Base-by-base conservation (phyloP, 2,329 filamentous ascomycete genomes). In the Cordyceps tenuipes region DNA sequence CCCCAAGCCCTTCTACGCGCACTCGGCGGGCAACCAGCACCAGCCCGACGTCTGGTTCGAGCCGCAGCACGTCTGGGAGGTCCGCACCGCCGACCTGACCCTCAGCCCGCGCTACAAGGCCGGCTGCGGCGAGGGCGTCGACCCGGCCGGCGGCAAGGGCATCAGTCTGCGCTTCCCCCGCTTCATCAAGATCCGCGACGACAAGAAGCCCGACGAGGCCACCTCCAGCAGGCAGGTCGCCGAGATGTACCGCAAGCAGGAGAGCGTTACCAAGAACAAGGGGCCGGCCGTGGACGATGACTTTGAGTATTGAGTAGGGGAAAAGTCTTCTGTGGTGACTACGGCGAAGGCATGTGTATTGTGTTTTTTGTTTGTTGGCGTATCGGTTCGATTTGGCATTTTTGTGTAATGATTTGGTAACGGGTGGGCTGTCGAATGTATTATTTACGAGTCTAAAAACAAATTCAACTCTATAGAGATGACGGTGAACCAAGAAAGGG, bases 1-100 rank as follows among this genome's bases (percentile, higher is more conserved):
- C 1, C 84, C 93, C 1, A 99, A 99, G 70, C 94, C 94, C 0
- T 99, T 96, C 73, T 99, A 97, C 75, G 81, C 85, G 1, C 94
- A 99, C 73, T 91, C 89, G 4, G 77, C 81, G 0, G 90, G 90
- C 55, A 85, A 86, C 54, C 93, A 96, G 75, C 91, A 97, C 71
- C 94, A 99, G 72, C 94, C 94, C 1, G 94, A 99, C 72, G 91
- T 99, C 43, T 99, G 94, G 94, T 94, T 99, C 71, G 94, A 99
- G 79, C 90, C 94, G 15, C 85, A 86, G 47, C 87, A 88, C 68
- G 94, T 99, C 1, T 99, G 94, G 94, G 94, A 99, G 75, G 92
- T 99, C 66, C 96, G 93, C 78, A 96, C 93, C 13, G 94, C 94
- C 1, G 94, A 99, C 77, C 74, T 99, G 67, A 97, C 94, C 1